Base-by-base conservation (phyloP, 306 rosid species). In the Vicia faba region DNA sequence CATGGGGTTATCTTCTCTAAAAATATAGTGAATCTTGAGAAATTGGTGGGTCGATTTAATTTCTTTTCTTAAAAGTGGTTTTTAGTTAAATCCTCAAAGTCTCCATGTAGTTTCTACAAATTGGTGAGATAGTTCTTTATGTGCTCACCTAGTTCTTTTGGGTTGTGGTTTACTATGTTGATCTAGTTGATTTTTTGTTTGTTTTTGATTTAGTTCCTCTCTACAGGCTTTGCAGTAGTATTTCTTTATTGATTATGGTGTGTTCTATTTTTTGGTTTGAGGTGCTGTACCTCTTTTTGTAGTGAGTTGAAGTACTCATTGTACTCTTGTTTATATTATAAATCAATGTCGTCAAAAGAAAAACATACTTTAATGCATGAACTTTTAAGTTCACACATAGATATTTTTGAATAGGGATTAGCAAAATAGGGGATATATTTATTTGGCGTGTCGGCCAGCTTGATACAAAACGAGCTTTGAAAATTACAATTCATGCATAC, bases 401-500 rank as follows among this genome's bases (percentile, higher is more conserved):
- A 13, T 50, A 8, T 19, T 4, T 19, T 50, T 19, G 9, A 31
- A 31, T 26, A 51, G 28, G 33, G 54, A 67, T 33, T 57, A 14
- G 7, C 19, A 28, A 48, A 12, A 43, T 56, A 49, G 57, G 33
- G 61, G 66, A 56, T 51, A 26, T 20, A 66, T 31, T 78, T 65
- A 71, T 66, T 78, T n/a, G 54, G 40, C 20, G 46, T 9, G 33
- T 48, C 15, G 10, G 49, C 39, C 48, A 16, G 20, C 64, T 23
- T 44, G 61, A 14, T 23, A 71, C 33, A 51, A 51, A 57, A 48
- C 38, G 0, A 66, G 59, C 69, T 18, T 58, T 39, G 50, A 77
- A 71, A 71, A 65, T 65, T 58, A 77, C 69, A 71, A 65, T 40
- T 15, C 69, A 71, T 57, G 66, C 15, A 63, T 55, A n/a, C 18